These are phyloP conservation scores for Glaciozyma antarctica DNA, from an alignment of 768 basidiomycete species.

Conservation along the genomic window DNA sequence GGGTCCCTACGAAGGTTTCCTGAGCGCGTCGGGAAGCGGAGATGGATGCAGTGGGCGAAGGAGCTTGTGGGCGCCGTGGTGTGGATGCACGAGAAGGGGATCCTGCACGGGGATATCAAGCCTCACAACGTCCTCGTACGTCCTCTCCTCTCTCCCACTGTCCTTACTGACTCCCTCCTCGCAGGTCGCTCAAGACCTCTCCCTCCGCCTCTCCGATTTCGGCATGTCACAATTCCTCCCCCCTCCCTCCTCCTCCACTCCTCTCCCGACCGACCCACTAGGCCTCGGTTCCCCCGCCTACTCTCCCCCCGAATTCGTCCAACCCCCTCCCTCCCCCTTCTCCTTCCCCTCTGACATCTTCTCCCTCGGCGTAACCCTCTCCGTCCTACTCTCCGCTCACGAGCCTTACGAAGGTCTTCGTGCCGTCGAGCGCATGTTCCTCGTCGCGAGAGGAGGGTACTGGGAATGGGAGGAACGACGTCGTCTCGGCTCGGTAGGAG, in stretches of 20 bases:
- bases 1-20: constrained; percentile 28
- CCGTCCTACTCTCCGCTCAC: constrained; percentile 39
- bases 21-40: constrained; percentile 16
- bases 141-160: neutral
- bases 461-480: constrained; percentile 42
- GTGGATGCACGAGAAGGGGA: constrained; percentile 40
- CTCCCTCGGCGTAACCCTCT: constrained; percentile 43
- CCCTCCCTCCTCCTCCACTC: constrained; percentile 37
- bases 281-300: constrained; percentile 44
- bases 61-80: constrained; percentile 38
- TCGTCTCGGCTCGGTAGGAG: constrained; percentile 33
- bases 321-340: constrained; percentile 37
- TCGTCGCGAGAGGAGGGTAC: constrained; percentile 39
- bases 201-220: constrained; percentile 43
- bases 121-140: constrained; percentile 40
- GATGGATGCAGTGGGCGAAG: constrained; percentile 37
- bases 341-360: constrained; percentile 43
- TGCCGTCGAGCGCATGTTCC: constrained; percentile 41
- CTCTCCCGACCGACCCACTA: constrained; percentile 40
- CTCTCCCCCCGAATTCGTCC: constrained; percentile 43
- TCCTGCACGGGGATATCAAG: constrained; percentile 45
- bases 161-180: neutral
- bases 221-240: constrained; percentile 42
- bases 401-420: constrained; percentile 41
- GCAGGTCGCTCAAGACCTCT: constrained; percentile 36